These are phyloP conservation scores for Microcos paniculata DNA, from an alignment of 345 rosid genomes.

Conservation along the genomic window DNA sequence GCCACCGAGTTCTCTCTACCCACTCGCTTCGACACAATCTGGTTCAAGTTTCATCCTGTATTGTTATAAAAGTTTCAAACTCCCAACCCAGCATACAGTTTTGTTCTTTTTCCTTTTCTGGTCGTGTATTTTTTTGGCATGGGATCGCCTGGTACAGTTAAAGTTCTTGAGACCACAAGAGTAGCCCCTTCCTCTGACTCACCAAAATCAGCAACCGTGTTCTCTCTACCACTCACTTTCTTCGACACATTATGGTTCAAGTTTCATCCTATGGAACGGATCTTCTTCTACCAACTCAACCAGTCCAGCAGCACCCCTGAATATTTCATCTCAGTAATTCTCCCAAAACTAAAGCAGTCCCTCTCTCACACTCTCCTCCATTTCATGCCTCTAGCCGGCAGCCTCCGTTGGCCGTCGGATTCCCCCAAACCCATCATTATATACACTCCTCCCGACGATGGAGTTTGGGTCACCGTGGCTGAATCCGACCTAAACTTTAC, in stretches of 20 bases:
- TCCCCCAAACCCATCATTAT: slow-evolving; percentile 23
- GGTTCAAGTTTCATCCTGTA: too few relatives aligned
- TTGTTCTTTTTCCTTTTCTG: too few relatives aligned
- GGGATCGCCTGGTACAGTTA: too few relatives aligned
- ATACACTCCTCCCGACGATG: slow-evolving; percentile 17
- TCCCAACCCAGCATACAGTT: too few relatives aligned
- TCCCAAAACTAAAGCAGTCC: slow-evolving; percentile 30
- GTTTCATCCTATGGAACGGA: slow-evolving; percentile 24
- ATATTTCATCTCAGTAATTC: slow-evolving; percentile 27
- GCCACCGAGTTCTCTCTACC: too few relatives aligned
- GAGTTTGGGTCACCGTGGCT: slow-evolving; percentile 22
- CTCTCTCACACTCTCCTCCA: slow-evolving; percentile 32
- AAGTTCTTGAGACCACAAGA: not conserved
- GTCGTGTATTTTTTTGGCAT: too few relatives aligned
- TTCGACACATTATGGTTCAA: slow-evolving; percentile 32
- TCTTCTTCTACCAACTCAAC: slow-evolving; percentile 34
- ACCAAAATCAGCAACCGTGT: slow-evolving; percentile 2
- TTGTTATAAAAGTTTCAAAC: too few relatives aligned
- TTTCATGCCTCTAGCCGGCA: slow-evolving; percentile 41
- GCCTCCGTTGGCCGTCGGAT: slow-evolving; percentile 23
- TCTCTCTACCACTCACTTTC: slow-evolving; percentile 29
- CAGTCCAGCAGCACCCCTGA: slow-evolving; percentile 24
- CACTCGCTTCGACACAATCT: too few relatives aligned
- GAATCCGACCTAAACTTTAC: slow-evolving; percentile 20
- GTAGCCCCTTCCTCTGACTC: too few relatives aligned